phyloP scores from a whole-genome alignment of 164 flowering plant species.

The grape (Vitis vinifera) region ASM3070453v1 NC_081815.1:4682001-4682500 shows the following conservation, averaged over 20 bases:
- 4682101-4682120: constrained; percentile 83
- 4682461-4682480: constrained; percentile 79
- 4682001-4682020: constrained; percentile 76
- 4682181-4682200: constrained; percentile 82
- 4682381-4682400: constrained; percentile 62
- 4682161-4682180: constrained; percentile 78
- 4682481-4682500: constrained; percentile 66
- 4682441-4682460: constrained; percentile 71
- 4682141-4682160: constrained; percentile 72
- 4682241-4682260: constrained; percentile 49
- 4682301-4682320: constrained; percentile 73
- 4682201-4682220: constrained; percentile 61
- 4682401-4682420: constrained; percentile 77
- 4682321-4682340: constrained; percentile 83
- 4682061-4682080: constrained; percentile 80
- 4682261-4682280: constrained; percentile 50
- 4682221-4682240: constrained; percentile 37
- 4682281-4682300: constrained; percentile 73
- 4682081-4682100: constrained; percentile 47
- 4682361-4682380: constrained; percentile 61
- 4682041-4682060: constrained; percentile 52
- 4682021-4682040: constrained; percentile 67
- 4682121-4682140: constrained; percentile 87
- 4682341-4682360: constrained; percentile 63
- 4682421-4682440: constrained; percentile 77